Evolutionary conservation across 1,139 yeast genomes (phyloP).

Genomic region (Magnusiomyces paraingens): DNA sequence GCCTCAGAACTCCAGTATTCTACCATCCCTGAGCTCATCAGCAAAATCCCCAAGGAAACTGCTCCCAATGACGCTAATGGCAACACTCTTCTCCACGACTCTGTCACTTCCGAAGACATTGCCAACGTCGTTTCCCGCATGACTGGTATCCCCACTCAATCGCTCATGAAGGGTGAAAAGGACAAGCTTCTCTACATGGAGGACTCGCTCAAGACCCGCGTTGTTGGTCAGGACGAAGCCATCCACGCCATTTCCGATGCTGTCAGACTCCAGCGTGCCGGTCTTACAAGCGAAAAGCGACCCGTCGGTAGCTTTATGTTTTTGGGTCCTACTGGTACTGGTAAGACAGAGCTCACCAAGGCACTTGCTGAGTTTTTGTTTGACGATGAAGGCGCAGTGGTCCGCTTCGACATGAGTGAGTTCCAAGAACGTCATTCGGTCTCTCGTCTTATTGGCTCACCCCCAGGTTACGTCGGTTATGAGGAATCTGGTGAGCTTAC

Average conservation of each 20-base stretch:
- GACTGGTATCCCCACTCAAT: conserved; percentile 95
- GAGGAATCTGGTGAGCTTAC: conserved; percentile 92
- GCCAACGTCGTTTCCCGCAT: conserved; percentile 86
- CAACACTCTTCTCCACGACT: conserved; percentile 64
- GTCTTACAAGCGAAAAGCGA: conserved; percentile 84
- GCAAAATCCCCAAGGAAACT: conserved; percentile 47
- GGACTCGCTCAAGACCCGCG: conserved; percentile 61
- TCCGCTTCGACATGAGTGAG: conserved; percentile 95
- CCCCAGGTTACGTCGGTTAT: conserved; percentile 96
- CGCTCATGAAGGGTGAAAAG: conserved; percentile 88
- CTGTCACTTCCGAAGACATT: conserved; percentile 91
- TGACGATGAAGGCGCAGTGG: conserved; percentile 78
- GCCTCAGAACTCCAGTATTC: conserved; percentile 90
- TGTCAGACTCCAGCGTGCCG: conserved; percentile 92
- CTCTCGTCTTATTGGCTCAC: conserved; percentile 89
- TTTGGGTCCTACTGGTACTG: conserved; percentile 97
- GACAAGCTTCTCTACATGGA: conserved; percentile 89
- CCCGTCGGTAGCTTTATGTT: conserved; percentile 96
- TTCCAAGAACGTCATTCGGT: conserved; percentile 92
- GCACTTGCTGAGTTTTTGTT: conserved; percentile 86
- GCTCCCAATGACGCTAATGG: conserved; percentile 19
- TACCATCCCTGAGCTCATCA: conserved; percentile 72
- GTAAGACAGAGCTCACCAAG: conserved; percentile 92
- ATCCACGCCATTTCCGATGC: conserved; percentile 87
- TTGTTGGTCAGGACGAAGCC: conserved; percentile 95